These are phyloP conservation scores for Hirschioporus abietinus DNA, from an alignment of 768 basidiomycete species.

Conservation along the genomic window DNA sequence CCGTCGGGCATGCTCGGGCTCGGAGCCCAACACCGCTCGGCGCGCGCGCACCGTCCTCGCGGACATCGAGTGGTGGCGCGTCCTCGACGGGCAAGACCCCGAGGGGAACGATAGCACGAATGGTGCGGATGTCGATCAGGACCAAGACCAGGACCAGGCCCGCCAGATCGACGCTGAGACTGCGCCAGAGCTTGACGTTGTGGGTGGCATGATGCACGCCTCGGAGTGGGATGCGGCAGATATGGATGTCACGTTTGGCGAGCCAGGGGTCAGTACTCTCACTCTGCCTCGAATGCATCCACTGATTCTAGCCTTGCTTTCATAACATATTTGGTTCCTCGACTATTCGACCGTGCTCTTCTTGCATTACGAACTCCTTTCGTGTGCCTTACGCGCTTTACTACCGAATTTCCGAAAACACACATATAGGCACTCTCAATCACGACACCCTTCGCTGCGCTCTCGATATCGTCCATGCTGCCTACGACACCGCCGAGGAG, in stretches of 20 bases:
- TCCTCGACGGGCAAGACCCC: slow-evolving; percentile 65
- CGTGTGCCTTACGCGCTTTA: background rate
- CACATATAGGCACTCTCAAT: slow-evolving; percentile 27
- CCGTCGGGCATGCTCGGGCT: slow-evolving; percentile 34
- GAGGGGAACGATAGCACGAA: slow-evolving; percentile 29
- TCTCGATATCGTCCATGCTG: slow-evolving; percentile 38
- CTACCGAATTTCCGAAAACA: slow-evolving; percentile 9
- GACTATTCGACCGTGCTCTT: no score
- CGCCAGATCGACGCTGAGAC: slow-evolving; percentile 20
- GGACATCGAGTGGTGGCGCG: slow-evolving; percentile 87
- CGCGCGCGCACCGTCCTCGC: slow-evolving; percentile 75
- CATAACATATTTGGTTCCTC: slow-evolving; percentile 21
- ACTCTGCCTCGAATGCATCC: background rate
- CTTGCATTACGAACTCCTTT: background rate
- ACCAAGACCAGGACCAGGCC: slow-evolving; percentile 22
- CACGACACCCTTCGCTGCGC: slow-evolving; percentile 43
- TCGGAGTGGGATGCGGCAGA: slow-evolving; percentile 18
- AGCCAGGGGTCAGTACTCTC: slow-evolving; percentile 17
- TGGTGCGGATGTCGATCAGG: slow-evolving; percentile 29
- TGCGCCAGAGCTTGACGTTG: slow-evolving; percentile 20
- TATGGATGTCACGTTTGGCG: slow-evolving; percentile 15
- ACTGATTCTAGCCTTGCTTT: slow-evolving; percentile 12
- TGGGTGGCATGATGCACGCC: slow-evolving; percentile 35
- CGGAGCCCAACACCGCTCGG: slow-evolving; percentile 34
- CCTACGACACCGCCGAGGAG: slow-evolving; percentile 43